These are phyloP conservation scores for Yamadazyma diospyri DNA, from an alignment of 1,139 yeast species.

Conservation along the genomic window DNA sequence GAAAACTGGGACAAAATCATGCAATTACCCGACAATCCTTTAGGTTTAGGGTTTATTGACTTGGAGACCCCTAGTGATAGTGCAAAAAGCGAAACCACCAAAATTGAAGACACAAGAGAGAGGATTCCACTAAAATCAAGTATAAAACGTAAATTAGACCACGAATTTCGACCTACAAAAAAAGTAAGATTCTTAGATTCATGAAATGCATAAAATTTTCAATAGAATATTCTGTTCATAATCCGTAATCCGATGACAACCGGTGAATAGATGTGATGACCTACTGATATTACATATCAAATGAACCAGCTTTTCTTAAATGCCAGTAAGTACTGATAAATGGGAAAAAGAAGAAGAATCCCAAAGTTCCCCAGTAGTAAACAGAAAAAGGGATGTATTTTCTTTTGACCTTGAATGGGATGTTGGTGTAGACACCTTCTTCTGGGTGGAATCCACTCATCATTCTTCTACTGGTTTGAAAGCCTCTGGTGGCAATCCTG, in stretches of 20 bases:
- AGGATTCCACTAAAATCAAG: constrained; percentile 3
- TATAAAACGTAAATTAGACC: constrained; percentile 4
- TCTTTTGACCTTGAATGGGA: constrained; percentile 94
- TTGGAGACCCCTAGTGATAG: not conserved
- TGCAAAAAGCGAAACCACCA: not conserved
- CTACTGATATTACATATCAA: constrained; percentile 27
- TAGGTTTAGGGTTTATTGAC: not conserved
- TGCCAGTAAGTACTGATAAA: constrained; percentile 67
- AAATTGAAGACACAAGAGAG: not conserved
- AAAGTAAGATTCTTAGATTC: constrained; percentile 7
- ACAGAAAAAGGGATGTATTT: constrained; percentile 75
- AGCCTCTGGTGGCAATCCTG: constrained; percentile 15
- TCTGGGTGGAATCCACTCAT: constrained; percentile 42
- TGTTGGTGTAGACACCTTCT: constrained; percentile 85
- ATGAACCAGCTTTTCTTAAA: constrained; percentile 70
- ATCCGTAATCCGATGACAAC: too few relatives aligned
- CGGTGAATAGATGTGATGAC: too few relatives aligned
- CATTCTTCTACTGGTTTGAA: constrained; percentile 30
- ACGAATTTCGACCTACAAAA: constrained; percentile 3
- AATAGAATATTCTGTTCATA: too few relatives aligned
- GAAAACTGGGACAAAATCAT: constrained; percentile 1
- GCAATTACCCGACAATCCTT: constrained; percentile 1
- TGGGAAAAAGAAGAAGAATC: constrained; percentile 59
- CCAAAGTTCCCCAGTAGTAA: constrained; percentile 76
- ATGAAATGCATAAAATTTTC: constrained; percentile 1